Evolutionary conservation across 306 rosid species (phyloP), one percentile per base, ranked within the genome.

Genomic region (Acacia confusa): DNA sequence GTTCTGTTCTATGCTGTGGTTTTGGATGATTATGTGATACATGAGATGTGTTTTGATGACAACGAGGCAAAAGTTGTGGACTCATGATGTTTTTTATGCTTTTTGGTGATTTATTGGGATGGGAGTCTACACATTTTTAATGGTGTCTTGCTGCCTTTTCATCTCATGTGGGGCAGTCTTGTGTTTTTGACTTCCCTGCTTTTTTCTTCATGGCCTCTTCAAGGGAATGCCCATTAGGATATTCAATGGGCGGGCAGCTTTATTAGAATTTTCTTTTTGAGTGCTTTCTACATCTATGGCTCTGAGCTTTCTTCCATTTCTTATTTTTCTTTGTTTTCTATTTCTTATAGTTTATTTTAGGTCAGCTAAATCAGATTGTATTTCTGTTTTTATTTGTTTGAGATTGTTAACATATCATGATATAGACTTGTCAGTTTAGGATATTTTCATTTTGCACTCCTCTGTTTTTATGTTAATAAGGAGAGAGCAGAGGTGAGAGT

Each of bases 11-110:
- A 3, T 24, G 19, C 69, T 45, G 19, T 84, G 3, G 30, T 36
- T 25, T 9, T 52, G 55, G 32, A 79, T 73, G 79, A 68, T 50
- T 28, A 36, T 67, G 71, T 71, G 74, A 76, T 55, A 40, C 70
- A 55, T 11, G 6, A 41, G 2, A 13, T 24, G 19, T 20, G 34
- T 43, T 32, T 25, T 44, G 34, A 70, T 70, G 16, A 70, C 14
- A 1, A 70, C 17, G 57, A 12, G 36, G 11, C 19, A 16, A 22
- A 70, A 44, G 13, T 24, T 70, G 34, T 70, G 74, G 57, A 6
- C n/a, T 44, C 17, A 30, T 70, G 57, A n/a, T 12, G 75, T 25
- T 70, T 43, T 24, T 41, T 0, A 11, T 41, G 34, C 24, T 27
- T 48, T 40, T 24, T 70, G 75, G 36, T 44, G 38, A 70, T 41